A percentile compares a stretch with the other conserved stretches of the same genome.
Conservation (phyloP, 192 early-diverging fungal species). For the Entomortierella lignicola region DNA sequence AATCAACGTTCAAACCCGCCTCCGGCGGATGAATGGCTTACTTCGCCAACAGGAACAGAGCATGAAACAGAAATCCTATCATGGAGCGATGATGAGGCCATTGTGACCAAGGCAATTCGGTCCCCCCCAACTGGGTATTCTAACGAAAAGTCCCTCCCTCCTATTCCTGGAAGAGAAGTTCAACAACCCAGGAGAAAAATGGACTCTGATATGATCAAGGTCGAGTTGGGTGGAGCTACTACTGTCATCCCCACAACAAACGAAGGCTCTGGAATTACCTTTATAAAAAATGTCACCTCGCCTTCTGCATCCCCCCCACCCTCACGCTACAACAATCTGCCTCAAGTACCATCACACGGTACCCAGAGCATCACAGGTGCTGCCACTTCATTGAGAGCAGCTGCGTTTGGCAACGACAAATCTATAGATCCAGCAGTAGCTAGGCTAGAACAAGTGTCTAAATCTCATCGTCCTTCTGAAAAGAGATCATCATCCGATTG, state of each 20-base stretch:
- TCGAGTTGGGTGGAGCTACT: slow-evolving; percentile 39
- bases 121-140: slow-evolving; percentile 46
- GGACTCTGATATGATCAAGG: slow-evolving; percentile 52
- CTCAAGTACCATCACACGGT: neutral
- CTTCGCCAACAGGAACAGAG: slow-evolving; percentile 49
- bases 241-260: slow-evolving; percentile 33
- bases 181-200: neutral
- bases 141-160: slow-evolving; percentile 34
- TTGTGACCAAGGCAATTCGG: slow-evolving; percentile 41
- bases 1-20: slow-evolving; percentile 14
- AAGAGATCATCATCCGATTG: slow-evolving; percentile 10
- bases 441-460: neutral
- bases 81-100: slow-evolving; percentile 53
- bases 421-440: neutral
- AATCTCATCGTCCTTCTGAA: neutral
- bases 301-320: slow-evolving; percentile 13
- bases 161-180: slow-evolving; percentile 16
- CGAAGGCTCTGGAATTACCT: slow-evolving; percentile 32
- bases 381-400: slow-evolving; percentile 25
- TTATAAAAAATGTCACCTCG: slow-evolving; percentile 37
- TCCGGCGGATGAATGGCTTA: slow-evolving; percentile 35
- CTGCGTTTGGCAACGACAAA: slow-evolving; percentile 17
- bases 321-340: neutral
- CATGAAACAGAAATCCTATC: slow-evolving; percentile 43
- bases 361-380: slow-evolving; percentile 29